phyloP scores from a whole-genome alignment of 2,329 filamentous ascomycete species.

The Pseudogymnoascus sp. region DNA sequence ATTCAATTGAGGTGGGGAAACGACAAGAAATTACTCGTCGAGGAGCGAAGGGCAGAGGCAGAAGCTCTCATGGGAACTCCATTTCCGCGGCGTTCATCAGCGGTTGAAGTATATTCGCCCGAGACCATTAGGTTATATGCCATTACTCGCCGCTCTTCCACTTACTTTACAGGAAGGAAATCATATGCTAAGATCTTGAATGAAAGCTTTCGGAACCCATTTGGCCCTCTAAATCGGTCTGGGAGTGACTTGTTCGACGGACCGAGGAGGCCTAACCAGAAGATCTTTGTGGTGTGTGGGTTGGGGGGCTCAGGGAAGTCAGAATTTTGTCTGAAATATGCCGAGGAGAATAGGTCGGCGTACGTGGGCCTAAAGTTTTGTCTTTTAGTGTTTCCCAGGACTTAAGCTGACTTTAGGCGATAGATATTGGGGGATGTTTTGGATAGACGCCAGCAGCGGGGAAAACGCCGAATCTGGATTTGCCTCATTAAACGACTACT shows the following conservation, averaged over 20 bases:
- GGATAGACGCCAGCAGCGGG: conserved; percentile 19
- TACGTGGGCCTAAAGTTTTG: background rate
- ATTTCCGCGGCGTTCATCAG: too few species aligned
- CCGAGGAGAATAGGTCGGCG: conserved; percentile 16
- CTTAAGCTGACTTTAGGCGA: background rate
- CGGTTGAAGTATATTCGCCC: too few species aligned
- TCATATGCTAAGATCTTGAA: conserved; percentile 2
- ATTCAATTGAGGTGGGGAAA: background rate
- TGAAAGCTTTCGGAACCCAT: background rate
- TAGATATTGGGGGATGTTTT: conserved; percentile 29
- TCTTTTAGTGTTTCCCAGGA: background rate
- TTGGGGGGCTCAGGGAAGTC: conserved; percentile 26
- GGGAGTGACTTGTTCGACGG: background rate
- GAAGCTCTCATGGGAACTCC: background rate
- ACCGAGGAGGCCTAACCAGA: conserved; percentile 11
- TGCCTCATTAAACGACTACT: conserved; percentile 16
- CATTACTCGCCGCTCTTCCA: too few species aligned
- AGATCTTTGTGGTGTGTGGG: conserved; percentile 21
- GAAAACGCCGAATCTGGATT: conserved; percentile 16
- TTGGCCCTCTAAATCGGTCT: background rate
- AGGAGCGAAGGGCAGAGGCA: background rate
- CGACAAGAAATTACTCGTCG: background rate
- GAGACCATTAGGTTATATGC: too few species aligned
- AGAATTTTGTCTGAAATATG: conserved; percentile 24
- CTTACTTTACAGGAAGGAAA: too few species aligned